Evolutionary conservation across 768 basidiomycete species (phyloP).

Genomic region (Cubamyces lactineus): DNA sequence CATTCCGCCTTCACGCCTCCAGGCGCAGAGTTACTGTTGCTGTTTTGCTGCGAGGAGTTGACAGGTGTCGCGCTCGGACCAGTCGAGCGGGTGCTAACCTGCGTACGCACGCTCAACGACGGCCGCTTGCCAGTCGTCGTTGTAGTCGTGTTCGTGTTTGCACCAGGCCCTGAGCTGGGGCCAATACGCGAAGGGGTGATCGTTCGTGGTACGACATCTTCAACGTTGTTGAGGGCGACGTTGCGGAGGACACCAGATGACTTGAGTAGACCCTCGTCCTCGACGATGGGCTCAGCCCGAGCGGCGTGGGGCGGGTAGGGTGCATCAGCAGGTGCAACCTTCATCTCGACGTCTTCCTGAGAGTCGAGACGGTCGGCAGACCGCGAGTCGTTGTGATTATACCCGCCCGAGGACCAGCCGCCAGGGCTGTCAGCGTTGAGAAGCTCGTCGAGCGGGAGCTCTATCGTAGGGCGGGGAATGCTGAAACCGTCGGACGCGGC

Average conservation of each 20-base stretch:
- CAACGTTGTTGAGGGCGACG: constrained; percentile 43
- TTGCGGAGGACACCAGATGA: constrained; percentile 36
- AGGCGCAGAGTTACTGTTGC: constrained; percentile 46
- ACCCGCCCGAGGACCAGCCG: constrained; percentile 33
- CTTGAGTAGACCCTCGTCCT: constrained; percentile 36
- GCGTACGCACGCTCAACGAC: constrained; percentile 64
- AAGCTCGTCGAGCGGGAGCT: constrained; percentile 84
- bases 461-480: constrained; percentile 79
- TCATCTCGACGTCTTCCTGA: constrained; percentile 39
- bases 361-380: constrained; percentile 25
- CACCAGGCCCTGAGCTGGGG: constrained; percentile 54
- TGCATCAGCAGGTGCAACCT: constrained; percentile 29
- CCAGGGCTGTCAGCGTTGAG: constrained; percentile 51
- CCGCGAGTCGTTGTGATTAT: constrained; percentile 21
- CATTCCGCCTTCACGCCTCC: constrained; percentile 80
- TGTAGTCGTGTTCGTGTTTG: constrained; percentile 39
- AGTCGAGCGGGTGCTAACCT: constrained; percentile 52
- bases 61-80: constrained; percentile 71
- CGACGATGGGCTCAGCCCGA: constrained; percentile 28
- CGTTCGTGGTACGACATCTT: constrained; percentile 52
- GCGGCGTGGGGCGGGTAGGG: constrained; percentile 30
- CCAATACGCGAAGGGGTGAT: constrained; percentile 63
- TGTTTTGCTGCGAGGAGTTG: constrained; percentile 36
- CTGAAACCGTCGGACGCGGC: constrained; percentile 55
- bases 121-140: constrained; percentile 47